Evolutionary conservation across 768 basidiomycete species (phyloP), one percentile per base, ranked within the genome.

Genomic region (Leccinum longicurvipes): DNA sequence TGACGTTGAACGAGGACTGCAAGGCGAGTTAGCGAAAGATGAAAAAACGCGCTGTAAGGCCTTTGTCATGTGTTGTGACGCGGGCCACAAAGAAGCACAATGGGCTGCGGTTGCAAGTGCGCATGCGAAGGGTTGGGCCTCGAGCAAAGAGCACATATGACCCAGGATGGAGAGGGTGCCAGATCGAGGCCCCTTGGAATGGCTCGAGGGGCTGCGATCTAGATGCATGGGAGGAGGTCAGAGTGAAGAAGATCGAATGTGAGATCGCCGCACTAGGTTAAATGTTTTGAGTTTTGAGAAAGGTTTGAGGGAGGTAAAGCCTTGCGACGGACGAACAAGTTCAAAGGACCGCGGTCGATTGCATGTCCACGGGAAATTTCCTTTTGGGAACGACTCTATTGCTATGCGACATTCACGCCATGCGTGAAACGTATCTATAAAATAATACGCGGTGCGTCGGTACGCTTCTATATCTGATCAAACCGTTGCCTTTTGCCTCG

Each of bases 401-500:
- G 32, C 57, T 62, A 64, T 53, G 58, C 60, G 61, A 55, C 57
- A 45, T 49, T 66, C 29, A 55, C 34, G 17, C 34, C 7, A n/a
- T 46, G 45, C 45, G 55, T 59, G 58, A 60, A 58, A 56, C 51
- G 29, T 42, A 56, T 61, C 58, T 62, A 60, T 28, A 41, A 7
- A 49, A 60, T 28, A 49, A 31, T 49, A 27, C 31, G 56, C 59
- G 58, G 60, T 62, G 57, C 53, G 53, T 58, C 55, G 61, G 54
- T 61, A 62, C 59, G 62, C 66, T 73, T 73, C 72, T 72, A 73
- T 65, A 46, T 51, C 54, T 60, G 62, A 57, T 70, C 69, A 76
- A 49, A 71, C 71, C 48, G 79, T 81, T 54, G 82, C 82, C 68
- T 76, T 81, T 67, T 68, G 69, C 73, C 77, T 82, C 63, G 74